Conservation (phyloP, 352 stramenopile species). For the Phytophthora capsici region DNA sequence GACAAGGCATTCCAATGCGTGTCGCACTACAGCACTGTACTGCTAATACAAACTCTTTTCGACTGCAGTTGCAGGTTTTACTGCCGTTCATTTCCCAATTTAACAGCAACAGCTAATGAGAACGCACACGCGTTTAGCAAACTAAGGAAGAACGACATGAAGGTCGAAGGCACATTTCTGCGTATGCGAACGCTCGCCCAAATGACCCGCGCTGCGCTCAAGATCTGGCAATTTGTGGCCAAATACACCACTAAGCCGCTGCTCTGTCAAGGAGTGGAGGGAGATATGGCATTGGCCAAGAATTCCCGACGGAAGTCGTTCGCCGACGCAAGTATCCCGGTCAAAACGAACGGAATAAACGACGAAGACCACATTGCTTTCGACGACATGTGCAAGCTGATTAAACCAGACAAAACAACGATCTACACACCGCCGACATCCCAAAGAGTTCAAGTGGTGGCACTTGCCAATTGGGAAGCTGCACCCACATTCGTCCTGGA, state of each 20-base stretch:
- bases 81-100: slow-evolving; percentile 30
- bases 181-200: slow-evolving; percentile 15
- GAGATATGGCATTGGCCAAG: slow-evolving; percentile 30
- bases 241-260: slow-evolving; percentile 32
- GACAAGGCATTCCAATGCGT: slow-evolving; percentile 32
- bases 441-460: slow-evolving; percentile 22
- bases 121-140: slow-evolving; percentile 9
- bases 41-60: background rate
- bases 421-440: slow-evolving; percentile 14
- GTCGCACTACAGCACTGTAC: slow-evolving; percentile 18
- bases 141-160: slow-evolving; percentile 23
- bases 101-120: slow-evolving; percentile 19
- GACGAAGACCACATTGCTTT: slow-evolving; percentile 33
- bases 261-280: slow-evolving; percentile 36
- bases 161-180: slow-evolving; percentile 16
- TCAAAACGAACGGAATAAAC: background rate
- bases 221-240: slow-evolving; percentile 34
- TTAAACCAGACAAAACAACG: slow-evolving; percentile 16
- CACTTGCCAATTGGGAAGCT: slow-evolving; percentile 38
- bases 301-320: slow-evolving; percentile 28
- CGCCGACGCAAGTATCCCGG: background rate
- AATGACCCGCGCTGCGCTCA: slow-evolving; percentile 24
- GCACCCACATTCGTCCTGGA: slow-evolving; percentile 34
- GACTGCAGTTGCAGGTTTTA: background rate
- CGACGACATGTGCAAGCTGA: slow-evolving; percentile 37